Evolutionary conservation across 2,329 filamentous ascomycete genomes (phyloP).

Genomic region (Diplodia mutila): DNA sequence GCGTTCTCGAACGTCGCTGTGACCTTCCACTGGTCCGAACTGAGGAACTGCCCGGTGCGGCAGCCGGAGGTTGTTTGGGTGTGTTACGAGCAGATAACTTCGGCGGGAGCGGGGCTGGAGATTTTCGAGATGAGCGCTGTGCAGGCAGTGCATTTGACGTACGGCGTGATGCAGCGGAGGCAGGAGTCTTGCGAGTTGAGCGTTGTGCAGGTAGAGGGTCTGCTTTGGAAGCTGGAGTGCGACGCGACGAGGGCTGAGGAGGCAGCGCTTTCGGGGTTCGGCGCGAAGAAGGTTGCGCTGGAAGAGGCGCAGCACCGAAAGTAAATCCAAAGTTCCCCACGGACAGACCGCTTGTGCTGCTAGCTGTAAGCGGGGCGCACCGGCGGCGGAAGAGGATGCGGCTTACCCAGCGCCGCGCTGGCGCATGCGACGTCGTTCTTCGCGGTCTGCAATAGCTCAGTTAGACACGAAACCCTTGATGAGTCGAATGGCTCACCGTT

Average conservation of each 20-base stretch:
- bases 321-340: constrained; percentile 57
- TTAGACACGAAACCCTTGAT: background rate
- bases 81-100: constrained; percentile 33
- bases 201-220: constrained; percentile 5
- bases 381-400: constrained; percentile 16
- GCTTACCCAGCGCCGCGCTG: constrained; percentile 61
- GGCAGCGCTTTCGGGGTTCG: constrained; percentile 29
- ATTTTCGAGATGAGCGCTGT: constrained; percentile 5
- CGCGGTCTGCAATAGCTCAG: constrained; percentile 47
- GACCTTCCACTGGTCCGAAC: background rate
- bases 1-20: constrained; percentile 9
- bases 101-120: constrained; percentile 25
- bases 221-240: background rate
- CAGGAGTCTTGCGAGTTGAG: constrained; percentile 13
- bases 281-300: constrained; percentile 33
- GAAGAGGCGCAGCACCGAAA: constrained; percentile 44
- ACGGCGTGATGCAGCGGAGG: constrained; percentile 29
- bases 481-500: background rate
- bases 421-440: constrained; percentile 60
- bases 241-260: constrained; percentile 34
- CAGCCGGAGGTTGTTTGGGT: constrained; percentile 33
- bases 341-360: constrained; percentile 53
- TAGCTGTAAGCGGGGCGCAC: background rate
- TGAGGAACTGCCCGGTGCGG: constrained; percentile 26
- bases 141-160: background rate